A percentile compares a stretch with the other conserved stretches of the same genome.
These are phyloP conservation scores for Saksenaea vasiformis DNA, from an alignment of 371 early-diverging fungal species.

Conservation along the genomic window DNA sequence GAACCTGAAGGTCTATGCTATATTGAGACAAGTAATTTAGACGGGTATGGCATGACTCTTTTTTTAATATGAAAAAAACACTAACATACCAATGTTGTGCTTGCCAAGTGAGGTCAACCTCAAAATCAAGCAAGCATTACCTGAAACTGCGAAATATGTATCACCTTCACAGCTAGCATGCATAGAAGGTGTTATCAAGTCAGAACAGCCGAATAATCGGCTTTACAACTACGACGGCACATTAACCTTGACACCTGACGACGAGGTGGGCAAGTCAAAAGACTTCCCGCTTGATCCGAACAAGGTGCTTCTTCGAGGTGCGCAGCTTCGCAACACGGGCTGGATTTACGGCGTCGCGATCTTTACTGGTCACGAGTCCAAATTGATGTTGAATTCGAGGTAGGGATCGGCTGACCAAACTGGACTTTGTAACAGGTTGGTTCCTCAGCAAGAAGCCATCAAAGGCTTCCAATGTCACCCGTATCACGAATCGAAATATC, in stretches of 20 bases:
- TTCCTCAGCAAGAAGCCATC: conserved; percentile 45
- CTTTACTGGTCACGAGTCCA: conserved; percentile 90
- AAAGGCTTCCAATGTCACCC: conserved; percentile 67
- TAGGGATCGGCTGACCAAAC: conserved; percentile 9
- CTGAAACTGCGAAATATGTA: conserved; percentile 68
- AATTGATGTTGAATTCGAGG: conserved; percentile 85
- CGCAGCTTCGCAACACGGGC: conserved; percentile 78
- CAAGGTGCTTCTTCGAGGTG: conserved; percentile 80
- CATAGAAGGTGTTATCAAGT: conserved; percentile 62
- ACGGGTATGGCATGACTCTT: conserved; percentile 65
- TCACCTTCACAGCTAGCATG: conserved; percentile 60
- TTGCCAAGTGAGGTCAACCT: conserved; percentile 82
- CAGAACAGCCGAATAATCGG: conserved; percentile 85
- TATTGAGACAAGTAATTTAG: conserved; percentile 94
- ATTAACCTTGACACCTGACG: conserved; percentile 42
- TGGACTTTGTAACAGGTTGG: neutral
- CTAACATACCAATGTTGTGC: neutral
- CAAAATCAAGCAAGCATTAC: conserved; percentile 85
- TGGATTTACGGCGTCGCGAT: conserved; percentile 86
- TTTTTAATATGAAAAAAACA: neutral
- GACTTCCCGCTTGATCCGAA: conserved; percentile 76
- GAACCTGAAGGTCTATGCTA: conserved; percentile 92
- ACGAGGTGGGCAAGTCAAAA: conserved; percentile 50
- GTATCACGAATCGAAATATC: conserved; percentile 91
- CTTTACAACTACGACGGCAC: conserved; percentile 87